Conservation (phyloP, 31 red algal species). For the Porphyra umbilicalis region DNA sequence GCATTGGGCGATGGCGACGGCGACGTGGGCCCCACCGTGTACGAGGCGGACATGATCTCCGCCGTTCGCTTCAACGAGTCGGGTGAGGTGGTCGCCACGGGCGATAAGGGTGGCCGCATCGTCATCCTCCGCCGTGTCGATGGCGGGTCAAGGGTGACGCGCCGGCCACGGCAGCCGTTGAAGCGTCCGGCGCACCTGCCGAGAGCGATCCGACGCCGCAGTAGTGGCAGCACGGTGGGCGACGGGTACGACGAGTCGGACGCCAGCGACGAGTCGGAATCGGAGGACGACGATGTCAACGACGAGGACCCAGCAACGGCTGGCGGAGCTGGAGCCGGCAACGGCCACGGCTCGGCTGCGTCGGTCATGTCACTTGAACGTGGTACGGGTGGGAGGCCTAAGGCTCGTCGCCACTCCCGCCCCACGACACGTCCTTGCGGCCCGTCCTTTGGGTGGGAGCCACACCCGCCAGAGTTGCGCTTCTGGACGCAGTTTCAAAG, state of each 20-base stretch:
- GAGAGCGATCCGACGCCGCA: background rate
- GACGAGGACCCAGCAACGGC: slow-evolving; percentile 7
- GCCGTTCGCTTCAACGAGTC: slow-evolving; percentile 41
- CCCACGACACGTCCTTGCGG: background rate
- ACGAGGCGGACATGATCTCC: slow-evolving; percentile 71
- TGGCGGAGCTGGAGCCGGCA: background rate
- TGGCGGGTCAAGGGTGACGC: background rate
- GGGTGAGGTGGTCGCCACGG: slow-evolving; percentile 65
- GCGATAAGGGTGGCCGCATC: slow-evolving; percentile 66
- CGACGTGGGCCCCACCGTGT: slow-evolving; percentile 3
- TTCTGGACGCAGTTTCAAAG: slow-evolving; percentile 98
- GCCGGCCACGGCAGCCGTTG: background rate
- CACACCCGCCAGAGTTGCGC: slow-evolving; percentile 38
- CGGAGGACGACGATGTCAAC: slow-evolving; percentile 6
- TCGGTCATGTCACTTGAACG: background rate
- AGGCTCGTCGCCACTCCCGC: background rate
- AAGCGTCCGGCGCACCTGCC: background rate
- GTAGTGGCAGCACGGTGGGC: background rate
- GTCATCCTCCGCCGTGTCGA: slow-evolving; percentile 59
- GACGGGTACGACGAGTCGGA: background rate
- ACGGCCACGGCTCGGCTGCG: background rate
- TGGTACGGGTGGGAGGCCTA: background rate
- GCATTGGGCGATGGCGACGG: background rate
- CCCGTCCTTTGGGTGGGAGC: background rate
- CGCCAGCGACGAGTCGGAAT: background rate